These are phyloP conservation scores for Colletotrichum gloeosporioides DNA, from an alignment of 2,329 filamentous ascomycete species.

Conservation along the genomic window DNA sequence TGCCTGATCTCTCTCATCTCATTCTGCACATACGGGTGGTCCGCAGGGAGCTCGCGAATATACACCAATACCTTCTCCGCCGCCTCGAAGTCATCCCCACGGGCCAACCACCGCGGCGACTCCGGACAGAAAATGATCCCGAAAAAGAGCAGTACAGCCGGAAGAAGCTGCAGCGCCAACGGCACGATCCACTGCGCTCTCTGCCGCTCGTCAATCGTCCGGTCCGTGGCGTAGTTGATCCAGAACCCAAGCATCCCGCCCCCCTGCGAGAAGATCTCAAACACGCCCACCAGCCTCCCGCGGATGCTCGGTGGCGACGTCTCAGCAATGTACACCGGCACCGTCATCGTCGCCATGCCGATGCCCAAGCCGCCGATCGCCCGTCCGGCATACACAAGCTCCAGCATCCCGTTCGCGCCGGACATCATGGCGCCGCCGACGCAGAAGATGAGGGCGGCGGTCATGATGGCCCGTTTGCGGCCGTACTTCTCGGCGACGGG, in stretches of 20 bases:
- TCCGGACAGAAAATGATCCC: slow-evolving; percentile 40
- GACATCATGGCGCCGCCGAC: slow-evolving; percentile 53
- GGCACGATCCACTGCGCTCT: slow-evolving; percentile 46
- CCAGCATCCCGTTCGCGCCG: slow-evolving; percentile 38
- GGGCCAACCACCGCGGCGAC: slow-evolving; percentile 39
- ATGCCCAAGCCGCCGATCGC: slow-evolving; percentile 57
- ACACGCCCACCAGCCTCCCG: slow-evolving; percentile 56
- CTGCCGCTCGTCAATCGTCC: slow-evolving; percentile 20
- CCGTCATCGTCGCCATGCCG: slow-evolving; percentile 53
- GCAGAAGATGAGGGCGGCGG: slow-evolving; percentile 53
- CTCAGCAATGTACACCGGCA: slow-evolving; percentile 65
- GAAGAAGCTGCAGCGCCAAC: slow-evolving; percentile 45
- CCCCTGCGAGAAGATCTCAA: slow-evolving; percentile 56
- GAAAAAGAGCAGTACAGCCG: slow-evolving; percentile 38
- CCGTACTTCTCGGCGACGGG: slow-evolving; percentile 61
- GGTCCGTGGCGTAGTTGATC: slow-evolving; percentile 33
- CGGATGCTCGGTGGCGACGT: slow-evolving; percentile 57
- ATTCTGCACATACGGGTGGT: slow-evolving; percentile 44
- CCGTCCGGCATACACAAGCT: slow-evolving; percentile 61
- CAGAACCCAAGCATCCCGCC: slow-evolving; percentile 56
- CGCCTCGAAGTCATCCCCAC: slow-evolving; percentile 40
- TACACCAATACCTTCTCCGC: slow-evolving; percentile 42
- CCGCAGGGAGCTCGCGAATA: slow-evolving; percentile 40
- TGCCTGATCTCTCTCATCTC: slow-evolving; percentile 42
- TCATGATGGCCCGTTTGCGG: slow-evolving; percentile 55